These are phyloP conservation scores for Cystobasidiaceae sp. DNA, from an alignment of 1,284 basidiomycete species.

Conservation along the genomic window DNA sequence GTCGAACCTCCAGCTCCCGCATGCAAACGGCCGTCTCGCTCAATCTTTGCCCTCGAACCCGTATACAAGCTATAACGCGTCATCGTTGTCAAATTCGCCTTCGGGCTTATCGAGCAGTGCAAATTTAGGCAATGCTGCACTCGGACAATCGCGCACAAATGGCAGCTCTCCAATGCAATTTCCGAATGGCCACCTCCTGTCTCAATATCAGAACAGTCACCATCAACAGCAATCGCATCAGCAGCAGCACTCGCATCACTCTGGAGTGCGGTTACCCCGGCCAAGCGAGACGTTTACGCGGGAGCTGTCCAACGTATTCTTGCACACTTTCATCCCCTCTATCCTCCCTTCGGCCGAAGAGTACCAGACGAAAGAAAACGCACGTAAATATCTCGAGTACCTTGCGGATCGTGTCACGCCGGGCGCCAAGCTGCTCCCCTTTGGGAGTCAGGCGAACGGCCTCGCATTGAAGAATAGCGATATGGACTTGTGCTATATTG, in stretches of 20 bases:
- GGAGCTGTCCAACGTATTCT: constrained; percentile 20
- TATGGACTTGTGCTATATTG: constrained; percentile 98
- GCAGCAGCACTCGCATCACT: neutral
- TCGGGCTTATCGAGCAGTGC: too few species aligned
- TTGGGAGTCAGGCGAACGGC: constrained; percentile 83
- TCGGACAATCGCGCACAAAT: too few species aligned
- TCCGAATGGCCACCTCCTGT: too few species aligned
- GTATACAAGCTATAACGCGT: too few species aligned
- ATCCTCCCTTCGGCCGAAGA: constrained; percentile 82
- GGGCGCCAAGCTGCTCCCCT: constrained; percentile 81
- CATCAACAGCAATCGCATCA: neutral
- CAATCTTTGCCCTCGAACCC: too few species aligned
- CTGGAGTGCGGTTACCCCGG: neutral
- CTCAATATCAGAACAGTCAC: neutral
- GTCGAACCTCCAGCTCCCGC: too few species aligned
- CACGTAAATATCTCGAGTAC: constrained; percentile 85
- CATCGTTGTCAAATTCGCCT: too few species aligned
- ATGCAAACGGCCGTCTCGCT: too few species aligned
- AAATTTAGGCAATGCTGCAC: too few species aligned
- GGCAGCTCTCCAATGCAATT: too few species aligned
- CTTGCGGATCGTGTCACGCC: constrained; percentile 92
- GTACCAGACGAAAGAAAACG: constrained; percentile 83
- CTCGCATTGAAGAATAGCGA: constrained; percentile 92
- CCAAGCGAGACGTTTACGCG: constrained; percentile 29
- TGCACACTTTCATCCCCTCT: constrained; percentile 64